Evolutionary conservation across 129 eudicot species (phyloP), one percentile per base, ranked within the genome.

Genomic region (Artemisia argyi): DNA sequence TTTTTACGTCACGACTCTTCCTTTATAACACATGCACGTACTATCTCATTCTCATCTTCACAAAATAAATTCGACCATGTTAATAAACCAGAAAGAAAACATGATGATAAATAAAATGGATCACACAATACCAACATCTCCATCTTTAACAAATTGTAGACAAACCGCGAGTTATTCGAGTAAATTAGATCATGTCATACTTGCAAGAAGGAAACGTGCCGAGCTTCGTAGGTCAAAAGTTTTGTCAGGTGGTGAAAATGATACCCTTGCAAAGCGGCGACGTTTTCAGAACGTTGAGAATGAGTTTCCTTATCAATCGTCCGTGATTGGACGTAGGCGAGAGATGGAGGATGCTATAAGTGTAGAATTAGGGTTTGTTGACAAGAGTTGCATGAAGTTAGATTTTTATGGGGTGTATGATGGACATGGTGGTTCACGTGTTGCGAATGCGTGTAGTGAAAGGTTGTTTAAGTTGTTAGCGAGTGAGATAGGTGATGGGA

Each of bases 331-430:
- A 7, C 75, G 91, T 72, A 66, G 89, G 53, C 80, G 89, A 35
- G 82, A 17, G 69, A 91, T 88, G 97, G 91, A 92, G 72, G 97
- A 92, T 32, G 89, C 91, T 0, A 74, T 92, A 35, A 69, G 79
- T 18, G 82, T 81, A 35, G 81, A 73, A 11, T 46, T 76, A 22
- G 71, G 77, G 30, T 80, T 80, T 68, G 39, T 78, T 11, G 1
- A 65, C 3, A 65, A 64, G 32, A 67, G n/a, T 16, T 5, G 14
- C 0, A 61, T 10, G 26, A 74, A 62, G 39, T 85, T 66, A 42
- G 70, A 72, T 18, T 92, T 86, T 58, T 92, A 75, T 6, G 96
- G 84, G 0, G 94, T 86, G 4, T 92, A 80, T 39, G 96, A 92
- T 26, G 97, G 97, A 1, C 96, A 89, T 26, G 97, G 96, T 1